These are phyloP conservation scores for Solanum etuberosum DNA, from an alignment of 257 asterid species.

Conservation along the genomic window DNA sequence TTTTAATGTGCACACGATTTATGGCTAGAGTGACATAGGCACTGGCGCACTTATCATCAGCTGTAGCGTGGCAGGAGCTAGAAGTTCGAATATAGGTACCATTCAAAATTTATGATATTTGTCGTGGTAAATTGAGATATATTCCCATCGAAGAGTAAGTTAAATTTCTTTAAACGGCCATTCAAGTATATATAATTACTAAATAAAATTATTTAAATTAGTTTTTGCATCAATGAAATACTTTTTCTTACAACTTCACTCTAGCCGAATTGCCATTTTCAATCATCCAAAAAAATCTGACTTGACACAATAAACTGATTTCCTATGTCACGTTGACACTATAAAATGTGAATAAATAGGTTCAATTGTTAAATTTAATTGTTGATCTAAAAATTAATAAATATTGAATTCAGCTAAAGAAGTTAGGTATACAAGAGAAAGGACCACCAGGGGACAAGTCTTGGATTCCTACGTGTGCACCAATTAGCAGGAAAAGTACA, in stretches of 20 bases:
- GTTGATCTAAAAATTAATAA: accelerated
- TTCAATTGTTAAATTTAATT: too few relatives aligned
- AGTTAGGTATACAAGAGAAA: slow-evolving; percentile 15
- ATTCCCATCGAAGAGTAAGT: too few relatives aligned
- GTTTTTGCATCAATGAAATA: too few relatives aligned
- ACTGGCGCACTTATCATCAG: neutral
- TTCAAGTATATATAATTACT: neutral
- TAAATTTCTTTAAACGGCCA: neutral
- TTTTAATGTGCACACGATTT: too few relatives aligned
- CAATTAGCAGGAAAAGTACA: slow-evolving; percentile 10
- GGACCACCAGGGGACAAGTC: neutral
- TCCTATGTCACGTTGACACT: neutral
- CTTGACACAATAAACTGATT: neutral
- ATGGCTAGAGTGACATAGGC: too few relatives aligned
- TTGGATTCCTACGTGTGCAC: slow-evolving; percentile 50
- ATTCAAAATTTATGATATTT: too few relatives aligned
- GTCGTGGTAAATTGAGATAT: too few relatives aligned
- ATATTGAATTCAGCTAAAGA: neutral
- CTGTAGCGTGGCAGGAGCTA: too few relatives aligned
- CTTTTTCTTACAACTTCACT: neutral
- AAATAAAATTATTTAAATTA: too few relatives aligned
- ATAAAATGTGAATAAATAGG: too few relatives aligned
- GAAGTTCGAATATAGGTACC: too few relatives aligned
- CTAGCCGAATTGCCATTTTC: too few relatives aligned
- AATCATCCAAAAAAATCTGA: neutral